Evolutionary conservation across 768 basidiomycete genomes (phyloP).

Genomic region (Pisolithus tinctorius): DNA sequence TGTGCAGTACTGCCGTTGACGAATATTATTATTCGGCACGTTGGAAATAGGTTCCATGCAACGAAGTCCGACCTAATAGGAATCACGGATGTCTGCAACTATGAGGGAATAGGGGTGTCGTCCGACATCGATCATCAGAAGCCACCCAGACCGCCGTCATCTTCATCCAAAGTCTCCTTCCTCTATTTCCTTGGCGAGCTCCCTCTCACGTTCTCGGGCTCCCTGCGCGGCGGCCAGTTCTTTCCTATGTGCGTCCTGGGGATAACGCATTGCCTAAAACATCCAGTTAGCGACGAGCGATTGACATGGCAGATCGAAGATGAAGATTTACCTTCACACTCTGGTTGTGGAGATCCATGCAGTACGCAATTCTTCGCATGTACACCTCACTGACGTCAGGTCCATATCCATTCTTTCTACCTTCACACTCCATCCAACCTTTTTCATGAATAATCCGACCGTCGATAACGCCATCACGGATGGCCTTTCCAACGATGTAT

Average conservation of each 20-base stretch:
- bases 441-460: constrained; percentile 87
- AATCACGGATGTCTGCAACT: no score
- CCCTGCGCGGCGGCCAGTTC: constrained; percentile 91
- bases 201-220: constrained; percentile 88
- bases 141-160: constrained; percentile 41
- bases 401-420: constrained; percentile 79
- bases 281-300: not conserved
- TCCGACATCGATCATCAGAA: constrained; percentile 9
- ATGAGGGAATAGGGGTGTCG: not conserved
- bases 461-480: constrained; percentile 94
- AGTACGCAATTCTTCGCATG: constrained; percentile 79
- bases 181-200: constrained; percentile 88
- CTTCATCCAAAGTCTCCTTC: constrained; percentile 85
- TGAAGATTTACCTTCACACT: constrained; percentile 75
- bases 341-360: constrained; percentile 91
- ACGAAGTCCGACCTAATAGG: no score
- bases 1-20: no score
- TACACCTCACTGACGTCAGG: constrained; percentile 90
- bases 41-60: no score
- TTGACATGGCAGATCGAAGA: not conserved
- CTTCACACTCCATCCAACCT: constrained; percentile 91
- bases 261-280: constrained; percentile 92
- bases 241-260: constrained; percentile 92
- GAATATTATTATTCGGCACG: no score
- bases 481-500: constrained; percentile 97